phyloP scores from a whole-genome alignment of 495 filamentous ascomycete genomes.

The Penicillium malachiteum region DNA sequence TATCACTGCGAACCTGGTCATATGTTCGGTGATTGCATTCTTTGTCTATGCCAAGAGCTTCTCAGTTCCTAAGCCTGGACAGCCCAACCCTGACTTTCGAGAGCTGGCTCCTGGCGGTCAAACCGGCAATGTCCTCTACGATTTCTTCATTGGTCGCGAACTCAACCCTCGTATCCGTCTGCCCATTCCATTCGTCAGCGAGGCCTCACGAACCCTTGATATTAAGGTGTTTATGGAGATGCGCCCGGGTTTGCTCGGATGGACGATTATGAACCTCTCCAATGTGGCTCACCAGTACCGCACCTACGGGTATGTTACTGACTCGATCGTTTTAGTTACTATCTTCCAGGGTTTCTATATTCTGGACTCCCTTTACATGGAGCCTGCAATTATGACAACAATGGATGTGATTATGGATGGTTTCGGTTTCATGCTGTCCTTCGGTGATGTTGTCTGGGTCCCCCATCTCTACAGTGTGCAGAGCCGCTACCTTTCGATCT shows the following conservation, averaged over 20 bases:
- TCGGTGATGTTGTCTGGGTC: slow-evolving; percentile 92
- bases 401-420: slow-evolving; percentile 96
- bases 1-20: slow-evolving; percentile 76
- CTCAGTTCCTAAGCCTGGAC: slow-evolving; percentile 64
- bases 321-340: slow-evolving; percentile 82
- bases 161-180: slow-evolving; percentile 86
- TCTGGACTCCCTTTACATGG: slow-evolving; percentile 84
- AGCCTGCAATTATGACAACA: slow-evolving; percentile 87
- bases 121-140: slow-evolving; percentile 85
- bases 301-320: slow-evolving; percentile 76
- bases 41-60: slow-evolving; percentile 83
- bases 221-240: slow-evolving; percentile 91
- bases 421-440: slow-evolving; percentile 95
- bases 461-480: slow-evolving; percentile 88
- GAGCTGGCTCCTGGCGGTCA: slow-evolving; percentile 79
- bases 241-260: slow-evolving; percentile 85
- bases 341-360: slow-evolving; percentile 80
- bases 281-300: slow-evolving; percentile 87
- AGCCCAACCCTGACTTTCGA: slow-evolving; percentile 60
- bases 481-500: slow-evolving; percentile 80
- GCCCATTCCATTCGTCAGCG: slow-evolving; percentile 64
- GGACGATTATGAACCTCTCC: slow-evolving; percentile 82
- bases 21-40: slow-evolving; percentile 63
- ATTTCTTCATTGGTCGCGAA: slow-evolving; percentile 97
- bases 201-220: slow-evolving; percentile 63